A percentile compares a stretch with the other conserved stretches of the same genome.
These are phyloP conservation scores for Trichosporon coremiiforme DNA, from an alignment of 1,284 basidiomycete species.

Conservation along the genomic window DNA sequence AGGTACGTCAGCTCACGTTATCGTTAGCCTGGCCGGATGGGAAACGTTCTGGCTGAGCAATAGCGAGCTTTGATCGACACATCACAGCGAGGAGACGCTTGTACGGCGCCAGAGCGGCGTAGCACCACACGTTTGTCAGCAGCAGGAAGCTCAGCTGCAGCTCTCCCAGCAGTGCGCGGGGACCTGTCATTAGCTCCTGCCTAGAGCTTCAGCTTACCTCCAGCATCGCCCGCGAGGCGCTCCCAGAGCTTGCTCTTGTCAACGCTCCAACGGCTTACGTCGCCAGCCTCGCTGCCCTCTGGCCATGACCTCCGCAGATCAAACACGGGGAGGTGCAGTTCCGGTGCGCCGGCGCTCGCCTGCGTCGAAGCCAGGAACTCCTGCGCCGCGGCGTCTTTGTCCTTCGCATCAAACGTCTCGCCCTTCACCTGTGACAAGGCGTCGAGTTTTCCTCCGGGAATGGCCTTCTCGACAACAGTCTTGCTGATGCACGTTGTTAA, in stretches of 20 bases:
- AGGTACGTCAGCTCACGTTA: neutral
- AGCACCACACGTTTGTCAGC: slow-evolving; percentile 56
- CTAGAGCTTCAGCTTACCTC: slow-evolving; percentile 42
- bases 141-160: slow-evolving; percentile 57
- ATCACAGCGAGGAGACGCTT: slow-evolving; percentile 54
- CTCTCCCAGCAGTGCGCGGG: slow-evolving; percentile 49
- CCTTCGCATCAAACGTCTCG: slow-evolving; percentile 25
- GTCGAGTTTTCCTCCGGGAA: slow-evolving; percentile 47
- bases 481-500: slow-evolving; percentile 43
- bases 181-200: slow-evolving; percentile 40
- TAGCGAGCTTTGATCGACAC: slow-evolving; percentile 40
- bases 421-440: slow-evolving; percentile 45
- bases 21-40: neutral
- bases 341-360: neutral
- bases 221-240: slow-evolving; percentile 41
- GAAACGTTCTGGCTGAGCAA: slow-evolving; percentile 25
- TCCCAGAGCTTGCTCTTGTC: slow-evolving; percentile 58
- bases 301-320: slow-evolving; percentile 57
- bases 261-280: slow-evolving; percentile 53
- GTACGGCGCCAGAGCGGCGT: slow-evolving; percentile 54
- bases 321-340: slow-evolving; percentile 49
- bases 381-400: slow-evolving; percentile 9
- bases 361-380: neutral
- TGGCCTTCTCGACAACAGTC: slow-evolving; percentile 41
- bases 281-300: slow-evolving; percentile 54